Evolutionary conservation across 2,329 filamentous ascomycete genomes (phyloP), one percentile per base, ranked within the genome.

Genomic region (Aureobasidium sp.): DNA sequence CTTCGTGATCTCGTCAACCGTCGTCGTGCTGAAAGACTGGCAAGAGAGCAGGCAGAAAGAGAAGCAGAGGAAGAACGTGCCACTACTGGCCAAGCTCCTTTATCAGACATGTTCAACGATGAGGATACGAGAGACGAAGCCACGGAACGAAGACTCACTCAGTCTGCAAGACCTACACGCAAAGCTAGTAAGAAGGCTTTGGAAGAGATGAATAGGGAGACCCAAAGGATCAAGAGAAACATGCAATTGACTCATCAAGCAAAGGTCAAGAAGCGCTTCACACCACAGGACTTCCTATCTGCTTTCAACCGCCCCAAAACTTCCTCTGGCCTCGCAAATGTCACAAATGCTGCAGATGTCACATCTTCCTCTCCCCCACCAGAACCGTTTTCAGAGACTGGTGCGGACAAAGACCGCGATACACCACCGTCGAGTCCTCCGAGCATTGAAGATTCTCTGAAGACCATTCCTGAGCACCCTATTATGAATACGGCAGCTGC

Each of bases 111-210:
- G 59, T 62, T 66, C 67, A 63, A 58, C 63, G 68, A 63, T 64
- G 71, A 76, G 48, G 82, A 84, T 41, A 80, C 82, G 2, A 85
- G 88, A 62, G 85, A 85, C 37, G 85, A 73, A 55, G 45, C 39
- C 21, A 69, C 66, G 30, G 73, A 72, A 29, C 69, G 71, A 57
- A 70, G 70, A 48, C 69, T 94, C 48, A 89, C 88, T 0, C 89
- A 92, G 69, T 78, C 82, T 42, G 79, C 82, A 30, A 85, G 87
- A 4, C 87, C 91, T 5, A 82, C 84, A 10, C 84, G 94, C 13
- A 96, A 94, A 72, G 92, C 94, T 0, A 93, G 92, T 77, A 97
- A 93, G 77, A 97, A 91, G 75, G 94, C 94, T 0, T 73, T 97
- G 45, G 90, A 97, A 71, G 93, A 97, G 67, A 97, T 99, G 88